phyloP scores from a whole-genome alignment of 495 filamentous ascomycete species.

The Penicillium subrubescens region DNA sequence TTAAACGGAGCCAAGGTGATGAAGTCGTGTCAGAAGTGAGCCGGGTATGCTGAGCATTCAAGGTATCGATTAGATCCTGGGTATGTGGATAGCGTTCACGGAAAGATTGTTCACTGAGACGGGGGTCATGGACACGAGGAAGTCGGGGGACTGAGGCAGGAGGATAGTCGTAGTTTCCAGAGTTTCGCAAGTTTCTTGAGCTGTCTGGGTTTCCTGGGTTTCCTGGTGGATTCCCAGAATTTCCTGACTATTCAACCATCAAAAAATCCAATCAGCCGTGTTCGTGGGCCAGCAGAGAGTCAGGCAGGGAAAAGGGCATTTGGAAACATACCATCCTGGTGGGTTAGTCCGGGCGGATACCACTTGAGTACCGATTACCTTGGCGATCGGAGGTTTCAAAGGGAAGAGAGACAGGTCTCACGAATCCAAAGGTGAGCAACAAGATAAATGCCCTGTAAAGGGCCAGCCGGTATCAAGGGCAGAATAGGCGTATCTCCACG shows the following conservation, averaged over 20 bases:
- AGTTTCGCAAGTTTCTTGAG: background rate
- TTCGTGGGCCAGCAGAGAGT: background rate
- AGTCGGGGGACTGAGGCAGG: conserved; percentile 48
- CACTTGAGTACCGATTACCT: conserved; percentile 11
- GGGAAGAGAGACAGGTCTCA: conserved; percentile 1
- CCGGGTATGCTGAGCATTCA: background rate
- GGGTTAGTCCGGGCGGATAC: conserved; percentile 15
- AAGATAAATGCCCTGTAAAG: conserved; percentile 1
- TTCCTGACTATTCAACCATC: conserved; percentile 1
- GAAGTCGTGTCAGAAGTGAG: background rate
- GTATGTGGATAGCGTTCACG: conserved; percentile 11
- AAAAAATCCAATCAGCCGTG: background rate
- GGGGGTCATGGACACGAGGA: conserved; percentile 21
- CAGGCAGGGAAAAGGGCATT: conserved; percentile 2
- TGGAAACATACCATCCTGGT: conserved; percentile 30
- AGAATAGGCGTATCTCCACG: background rate
- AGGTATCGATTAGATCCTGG: conserved; percentile 9
- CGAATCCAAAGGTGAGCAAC: background rate
- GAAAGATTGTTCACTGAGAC: conserved; percentile 12
- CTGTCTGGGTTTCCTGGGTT: background rate
- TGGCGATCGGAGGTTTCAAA: conserved; percentile 2
- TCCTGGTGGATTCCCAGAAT: background rate
- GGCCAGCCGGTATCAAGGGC: conserved; percentile 5
- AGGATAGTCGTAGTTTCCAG: conserved; percentile 58
- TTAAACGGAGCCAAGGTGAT: background rate